Percentiles rank a stretch among this genome's conserved stretches.
Conservation (phyloP, 1,284 basidiomycete genomes). For the Pyrrhoderma noxium region DNA sequence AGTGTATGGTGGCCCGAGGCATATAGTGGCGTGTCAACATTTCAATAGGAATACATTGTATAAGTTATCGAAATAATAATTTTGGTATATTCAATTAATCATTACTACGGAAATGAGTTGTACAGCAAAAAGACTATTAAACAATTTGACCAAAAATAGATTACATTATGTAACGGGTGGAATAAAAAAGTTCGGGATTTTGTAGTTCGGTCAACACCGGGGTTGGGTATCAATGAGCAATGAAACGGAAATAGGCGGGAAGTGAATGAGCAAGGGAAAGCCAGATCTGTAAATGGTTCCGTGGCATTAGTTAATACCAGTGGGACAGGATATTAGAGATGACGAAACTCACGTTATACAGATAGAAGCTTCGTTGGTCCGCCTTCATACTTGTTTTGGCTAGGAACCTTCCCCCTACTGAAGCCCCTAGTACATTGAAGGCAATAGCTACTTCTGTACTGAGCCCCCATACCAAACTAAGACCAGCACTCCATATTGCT, state of each 20-base stretch:
- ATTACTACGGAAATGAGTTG: too few species aligned
- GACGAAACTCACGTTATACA: conserved; percentile 13
- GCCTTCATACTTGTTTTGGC: conserved; percentile 1
- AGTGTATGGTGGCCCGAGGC: too few species aligned
- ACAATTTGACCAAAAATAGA: too few species aligned
- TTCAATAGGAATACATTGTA: too few species aligned
- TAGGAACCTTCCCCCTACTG: conserved; percentile 10
- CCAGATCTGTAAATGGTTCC: conserved; percentile 15
- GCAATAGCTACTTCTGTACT: not conserved
- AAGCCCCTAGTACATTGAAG: conserved; percentile 5
- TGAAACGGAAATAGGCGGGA: conserved; percentile 15
- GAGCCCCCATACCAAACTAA: conserved; percentile 20
- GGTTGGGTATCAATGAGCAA: not conserved
- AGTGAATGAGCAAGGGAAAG: conserved; percentile 18
- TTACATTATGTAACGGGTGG: too few species aligned
- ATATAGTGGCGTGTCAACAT: too few species aligned
- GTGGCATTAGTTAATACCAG: not conserved
- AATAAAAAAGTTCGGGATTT: too few species aligned
- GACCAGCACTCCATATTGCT: conserved; percentile 25
- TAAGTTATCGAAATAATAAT: too few species aligned
- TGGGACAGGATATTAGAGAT: not conserved
- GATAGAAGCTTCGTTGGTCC: conserved; percentile 10
- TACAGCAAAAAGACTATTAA: too few species aligned
- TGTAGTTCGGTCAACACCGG: too few species aligned
- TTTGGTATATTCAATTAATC: too few species aligned